phyloP scores from a whole-genome alignment of 2,329 filamentous ascomycete species.

The Venturia effusa region DNA sequence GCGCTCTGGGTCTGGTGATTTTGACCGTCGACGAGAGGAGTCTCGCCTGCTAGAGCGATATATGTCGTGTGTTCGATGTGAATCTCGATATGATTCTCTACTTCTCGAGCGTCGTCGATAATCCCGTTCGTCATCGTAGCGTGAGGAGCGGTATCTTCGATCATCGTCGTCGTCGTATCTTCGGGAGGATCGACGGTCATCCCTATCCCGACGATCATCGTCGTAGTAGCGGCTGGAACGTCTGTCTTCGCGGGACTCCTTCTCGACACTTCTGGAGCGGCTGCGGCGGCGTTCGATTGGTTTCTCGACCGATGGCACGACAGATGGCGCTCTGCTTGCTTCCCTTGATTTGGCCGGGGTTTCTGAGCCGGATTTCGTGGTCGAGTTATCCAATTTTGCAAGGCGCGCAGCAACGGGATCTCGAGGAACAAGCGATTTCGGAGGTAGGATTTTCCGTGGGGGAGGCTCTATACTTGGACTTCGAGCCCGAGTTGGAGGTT shows the following conservation, averaged over 20 bases:
- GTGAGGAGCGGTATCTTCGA: constrained; percentile 11
- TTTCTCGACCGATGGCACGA: constrained; percentile 4
- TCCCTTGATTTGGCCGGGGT: constrained; percentile 13
- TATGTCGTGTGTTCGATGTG: constrained; percentile 1
- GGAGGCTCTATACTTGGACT: constrained; percentile 29
- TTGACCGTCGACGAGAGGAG: background rate
- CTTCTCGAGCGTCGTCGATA: background rate
- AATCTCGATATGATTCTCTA: background rate
- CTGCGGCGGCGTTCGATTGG: constrained; percentile 18
- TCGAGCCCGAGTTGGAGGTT: constrained; percentile 26
- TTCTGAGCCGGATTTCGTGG: constrained; percentile 10
- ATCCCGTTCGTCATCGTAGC: constrained; percentile 15
- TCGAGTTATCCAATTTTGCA: constrained; percentile 19
- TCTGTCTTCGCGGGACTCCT: constrained; percentile 6
- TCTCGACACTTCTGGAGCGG: constrained; percentile 17
- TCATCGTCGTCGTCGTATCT: constrained; percentile 15
- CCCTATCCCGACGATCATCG: constrained; percentile 12
- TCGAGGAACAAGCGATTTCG: constrained; percentile 21
- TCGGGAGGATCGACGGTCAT: constrained; percentile 12
- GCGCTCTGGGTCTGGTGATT: background rate
- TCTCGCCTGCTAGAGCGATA: constrained; percentile 1
- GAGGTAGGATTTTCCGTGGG: constrained; percentile 31
- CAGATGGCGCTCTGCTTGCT: constrained; percentile 17
- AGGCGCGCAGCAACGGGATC: constrained; percentile 15
- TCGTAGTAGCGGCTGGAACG: constrained; percentile 11